Evolutionary conservation across 2,329 filamentous ascomycete species (phyloP), one percentile per base, ranked within the genome.

Genomic region (Sarocladiaceae sp.): DNA sequence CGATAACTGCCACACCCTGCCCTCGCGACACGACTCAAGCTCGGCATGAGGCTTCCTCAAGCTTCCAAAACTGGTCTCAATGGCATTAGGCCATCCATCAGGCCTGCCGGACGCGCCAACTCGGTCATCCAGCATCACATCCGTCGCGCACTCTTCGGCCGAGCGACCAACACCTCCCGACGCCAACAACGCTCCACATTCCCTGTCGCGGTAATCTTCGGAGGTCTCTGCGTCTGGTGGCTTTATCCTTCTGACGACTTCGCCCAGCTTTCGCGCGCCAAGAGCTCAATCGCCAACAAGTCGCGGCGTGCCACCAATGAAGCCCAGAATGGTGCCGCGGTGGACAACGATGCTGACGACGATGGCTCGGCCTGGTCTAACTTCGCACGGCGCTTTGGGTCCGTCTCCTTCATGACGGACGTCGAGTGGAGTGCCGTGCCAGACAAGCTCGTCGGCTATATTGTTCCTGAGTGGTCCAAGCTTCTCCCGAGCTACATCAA

Each of bases 401-500:
- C 69, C 16, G 72, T 88, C 43, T 74, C 79, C 12, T 59, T 70
- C 12, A 58, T 73, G 3, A 69, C 73, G 16, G 72, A 78, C 51
- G 63, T 75, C 3, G 72, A 82, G 55, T 81, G 78, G 73, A 60
- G 65, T 4, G 60, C 58, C 1, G 54, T 80, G 9, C 70, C 78
- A 2, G 76, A 80, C 50, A 73, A 68, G 51, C 60, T 95, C 20
- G 81, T 83, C 29, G 82, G 79, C 56, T 74, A 78, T 50, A 81
- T 97, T 26, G 65, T 94, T 3, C 91, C 91, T 0, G 80, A 85
- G 33, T 97, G 91, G 91, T 81, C 85, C 26, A 83, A 80, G 51
- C 60, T 79, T 33, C 68, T 96, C 15, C 90, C 90, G 1, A 82
- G 72, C 3, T 88, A 87, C 45, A 69, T 94, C 45, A 75, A 78